Base-by-base conservation (phyloP, 2,329 filamentous ascomycete genomes). In the Iodosphaeria phyllophila region DNA sequence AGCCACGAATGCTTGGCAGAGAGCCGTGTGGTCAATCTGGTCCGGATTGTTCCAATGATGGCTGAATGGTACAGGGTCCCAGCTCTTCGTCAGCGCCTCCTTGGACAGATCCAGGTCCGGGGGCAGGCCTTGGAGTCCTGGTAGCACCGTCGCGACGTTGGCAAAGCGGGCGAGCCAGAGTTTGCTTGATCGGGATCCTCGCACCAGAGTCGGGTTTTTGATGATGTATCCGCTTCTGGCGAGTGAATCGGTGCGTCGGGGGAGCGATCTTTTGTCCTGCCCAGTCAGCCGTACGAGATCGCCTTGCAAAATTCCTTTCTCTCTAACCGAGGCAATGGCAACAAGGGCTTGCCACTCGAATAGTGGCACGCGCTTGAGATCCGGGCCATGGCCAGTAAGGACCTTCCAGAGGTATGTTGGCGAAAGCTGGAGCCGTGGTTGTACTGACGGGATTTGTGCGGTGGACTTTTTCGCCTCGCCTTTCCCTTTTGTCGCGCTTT, bases 231-330 rank as follows among this genome's bases (percentile, higher is more conserved):
- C 66, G 37, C 72, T 71, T 32, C 55, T 54, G 4, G 62, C 56
- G 2, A 74, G 50, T 3, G 57, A 54, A 32, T 71, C 64, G 0
- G 68, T 74, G 17, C 68, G 52, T 29, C 63, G 67, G 3, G 68
- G 67, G 2, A 73, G 56, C 2, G 67, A 72, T 25, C 67, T 58
- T 38, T 73, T 73, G 42, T 73, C 68, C 39, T 73, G 68, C 13
- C 58, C 55, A 8, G 64, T 64, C 1, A 68, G 46, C 12, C 58
- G 56, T 10, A 62, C 60, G 13, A 73, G 50, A 29, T 72, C 65
- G 20, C 62, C 63, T 42, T 74, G 68, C 9, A 71, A 45, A 21
- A 73, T 70, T 4, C 68, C 68, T 5, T 58, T 46, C 6, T 53
- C 47, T 25, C 55, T 60, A 9, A 52, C 55, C 1, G 60, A 61